These are phyloP conservation scores for Candida coleopterorum DNA, from an alignment of 805 yeast genomes.

Conservation along the genomic window DNA sequence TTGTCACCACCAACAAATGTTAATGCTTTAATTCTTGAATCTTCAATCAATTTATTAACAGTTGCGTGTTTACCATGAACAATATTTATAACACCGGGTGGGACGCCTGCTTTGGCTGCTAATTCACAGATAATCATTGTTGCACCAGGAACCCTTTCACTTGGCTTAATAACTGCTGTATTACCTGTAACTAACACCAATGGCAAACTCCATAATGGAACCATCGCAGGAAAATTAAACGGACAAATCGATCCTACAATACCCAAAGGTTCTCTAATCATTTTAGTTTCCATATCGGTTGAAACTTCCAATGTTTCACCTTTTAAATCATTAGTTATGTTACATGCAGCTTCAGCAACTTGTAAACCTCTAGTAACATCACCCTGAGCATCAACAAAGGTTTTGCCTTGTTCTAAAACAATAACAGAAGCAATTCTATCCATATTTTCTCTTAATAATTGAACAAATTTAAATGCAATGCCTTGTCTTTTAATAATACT, in stretches of 20 bases:
- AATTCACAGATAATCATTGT: slow-evolving; percentile 70
- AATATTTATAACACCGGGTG: slow-evolving; percentile 66
- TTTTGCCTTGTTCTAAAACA: slow-evolving; percentile 57
- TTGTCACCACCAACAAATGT: slow-evolving; percentile 78
- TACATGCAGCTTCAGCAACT: slow-evolving; percentile 73
- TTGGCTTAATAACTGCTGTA: slow-evolving; percentile 56
- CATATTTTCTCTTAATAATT: slow-evolving; percentile 58
- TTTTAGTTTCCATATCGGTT: slow-evolving; percentile 70
- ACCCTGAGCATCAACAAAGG: slow-evolving; percentile 70
- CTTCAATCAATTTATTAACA: slow-evolving; percentile 65
- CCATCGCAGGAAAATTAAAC: slow-evolving; percentile 84
- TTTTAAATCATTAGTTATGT: slow-evolving; percentile 57
- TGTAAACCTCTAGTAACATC: slow-evolving; percentile 72
- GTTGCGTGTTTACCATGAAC: slow-evolving; percentile 73
- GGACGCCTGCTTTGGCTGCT: slow-evolving; percentile 69
- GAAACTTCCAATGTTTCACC: slow-evolving; percentile 66
- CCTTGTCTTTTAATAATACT: slow-evolving; percentile 67
- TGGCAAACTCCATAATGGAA: slow-evolving; percentile 66
- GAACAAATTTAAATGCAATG: slow-evolving; percentile 63
- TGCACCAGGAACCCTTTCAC: slow-evolving; percentile 80
- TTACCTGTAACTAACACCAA: slow-evolving; percentile 66
- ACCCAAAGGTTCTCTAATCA: slow-evolving; percentile 72
- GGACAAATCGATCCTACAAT: slow-evolving; percentile 77
- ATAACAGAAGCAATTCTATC: slow-evolving; percentile 60
- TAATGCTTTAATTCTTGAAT: slow-evolving; percentile 70